phyloP scores from a whole-genome alignment of 495 filamentous ascomycete species.

The Penicillium salamii region DNA sequence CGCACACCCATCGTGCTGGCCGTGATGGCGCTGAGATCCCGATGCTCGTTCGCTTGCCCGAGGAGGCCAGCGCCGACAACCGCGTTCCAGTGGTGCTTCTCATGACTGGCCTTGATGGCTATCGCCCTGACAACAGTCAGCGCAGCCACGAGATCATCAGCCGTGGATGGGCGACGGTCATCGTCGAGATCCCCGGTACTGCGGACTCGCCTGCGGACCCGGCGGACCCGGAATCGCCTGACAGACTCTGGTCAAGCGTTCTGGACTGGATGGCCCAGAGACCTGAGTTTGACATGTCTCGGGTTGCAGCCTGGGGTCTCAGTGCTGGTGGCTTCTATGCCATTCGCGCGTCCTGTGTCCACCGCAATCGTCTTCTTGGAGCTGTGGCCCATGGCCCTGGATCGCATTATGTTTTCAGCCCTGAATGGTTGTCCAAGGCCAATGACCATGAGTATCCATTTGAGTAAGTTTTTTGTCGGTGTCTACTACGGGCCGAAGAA shows the following conservation, averaged over 20 bases:
- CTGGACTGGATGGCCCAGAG: slow-evolving; percentile 62
- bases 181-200: slow-evolving; percentile 76
- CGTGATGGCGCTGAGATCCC: slow-evolving; percentile 59
- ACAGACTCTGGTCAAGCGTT: slow-evolving; percentile 54
- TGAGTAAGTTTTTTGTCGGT: slow-evolving; percentile 40
- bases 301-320: slow-evolving; percentile 68
- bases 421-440: slow-evolving; percentile 61
- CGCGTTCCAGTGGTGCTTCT: slow-evolving; percentile 62
- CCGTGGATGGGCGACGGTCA: slow-evolving; percentile 58
- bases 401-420: slow-evolving; percentile 64
- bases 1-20: slow-evolving; percentile 48
- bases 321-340: slow-evolving; percentile 78
- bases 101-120: slow-evolving; percentile 76
- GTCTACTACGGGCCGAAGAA: neutral
- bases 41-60: slow-evolving; percentile 61
- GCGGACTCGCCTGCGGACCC: slow-evolving; percentile 71
- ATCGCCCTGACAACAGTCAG: slow-evolving; percentile 73
- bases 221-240: slow-evolving; percentile 48
- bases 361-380: slow-evolving; percentile 55
- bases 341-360: slow-evolving; percentile 69
- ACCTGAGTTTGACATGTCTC: slow-evolving; percentile 57
- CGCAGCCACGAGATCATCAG: slow-evolving; percentile 63
- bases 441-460: slow-evolving; percentile 81
- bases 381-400: slow-evolving; percentile 72
- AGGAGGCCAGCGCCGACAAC: slow-evolving; percentile 30